Conservation (phyloP, 1,284 basidiomycete species). For the Pseudozyma flocculosa region DNA sequence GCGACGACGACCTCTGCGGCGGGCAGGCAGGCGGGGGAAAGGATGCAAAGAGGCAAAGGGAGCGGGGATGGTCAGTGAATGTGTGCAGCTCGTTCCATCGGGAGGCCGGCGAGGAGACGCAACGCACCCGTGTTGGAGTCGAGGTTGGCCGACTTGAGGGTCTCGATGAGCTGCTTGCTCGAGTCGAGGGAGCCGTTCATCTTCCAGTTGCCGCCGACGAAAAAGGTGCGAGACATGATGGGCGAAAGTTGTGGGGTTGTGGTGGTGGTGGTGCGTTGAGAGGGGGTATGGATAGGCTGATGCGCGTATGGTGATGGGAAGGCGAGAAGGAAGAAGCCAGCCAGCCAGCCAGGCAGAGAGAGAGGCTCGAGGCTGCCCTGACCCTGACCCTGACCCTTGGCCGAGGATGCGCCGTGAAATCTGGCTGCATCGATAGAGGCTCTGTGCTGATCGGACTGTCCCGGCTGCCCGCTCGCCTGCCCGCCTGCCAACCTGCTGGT, state of each 20-base stretch:
- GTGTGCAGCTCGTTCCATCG: too few species aligned
- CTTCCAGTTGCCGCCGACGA: conserved; percentile 57
- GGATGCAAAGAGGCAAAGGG: neutral
- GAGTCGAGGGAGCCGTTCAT: conserved; percentile 58
- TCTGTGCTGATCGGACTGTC: too few species aligned
- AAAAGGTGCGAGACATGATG: conserved; percentile 50
- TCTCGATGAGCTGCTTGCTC: conserved; percentile 48
- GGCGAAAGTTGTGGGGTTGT: neutral
- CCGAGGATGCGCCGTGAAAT: too few species aligned
- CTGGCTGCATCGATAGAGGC: too few species aligned
- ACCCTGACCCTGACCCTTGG: too few species aligned
- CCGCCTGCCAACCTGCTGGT: too few species aligned
- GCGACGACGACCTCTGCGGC: conserved; percentile 52
- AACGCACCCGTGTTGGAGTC: conserved; percentile 47
- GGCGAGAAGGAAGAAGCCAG: too few species aligned
- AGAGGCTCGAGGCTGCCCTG: too few species aligned
- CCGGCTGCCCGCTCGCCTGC: too few species aligned
- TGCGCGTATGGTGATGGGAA: conserved; percentile 5
- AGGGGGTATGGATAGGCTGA: neutral
- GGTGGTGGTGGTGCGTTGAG: neutral
- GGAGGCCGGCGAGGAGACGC: too few species aligned
- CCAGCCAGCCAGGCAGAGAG: too few species aligned
- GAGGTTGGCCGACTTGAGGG: conserved; percentile 47
- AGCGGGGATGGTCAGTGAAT: too few species aligned
- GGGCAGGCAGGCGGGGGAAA: neutral